Conservation (phyloP, 768 basidiomycete genomes). For the Scleroderma bovista region DNA sequence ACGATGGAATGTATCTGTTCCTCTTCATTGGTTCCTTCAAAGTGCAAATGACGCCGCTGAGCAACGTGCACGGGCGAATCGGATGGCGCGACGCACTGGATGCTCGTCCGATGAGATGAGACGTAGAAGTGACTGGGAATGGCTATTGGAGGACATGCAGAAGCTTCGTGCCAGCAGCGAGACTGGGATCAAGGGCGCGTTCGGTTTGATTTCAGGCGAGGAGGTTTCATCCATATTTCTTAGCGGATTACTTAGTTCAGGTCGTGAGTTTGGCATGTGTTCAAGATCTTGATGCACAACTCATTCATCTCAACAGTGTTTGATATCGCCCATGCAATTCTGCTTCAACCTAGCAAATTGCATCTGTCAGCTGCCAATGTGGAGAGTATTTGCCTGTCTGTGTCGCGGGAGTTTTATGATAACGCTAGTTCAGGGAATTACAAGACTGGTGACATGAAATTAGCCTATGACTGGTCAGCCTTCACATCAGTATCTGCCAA, state of each 20-base stretch:
- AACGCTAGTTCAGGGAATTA: constrained; percentile 91
- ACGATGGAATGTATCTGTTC: constrained; percentile 79
- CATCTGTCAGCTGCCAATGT: constrained; percentile 44
- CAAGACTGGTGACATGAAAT: constrained; percentile 91
- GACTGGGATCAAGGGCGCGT: constrained; percentile 64
- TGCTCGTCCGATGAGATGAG: constrained; percentile 47
- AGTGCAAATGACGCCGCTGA: constrained; percentile 58
- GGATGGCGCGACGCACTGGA: constrained; percentile 72
- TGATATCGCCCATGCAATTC: constrained; percentile 57
- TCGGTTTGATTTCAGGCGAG: constrained; percentile 63
- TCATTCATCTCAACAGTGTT: constrained; percentile 43
- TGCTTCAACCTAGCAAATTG: constrained; percentile 44
- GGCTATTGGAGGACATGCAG: constrained; percentile 85
- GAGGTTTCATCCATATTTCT: constrained; percentile 84
- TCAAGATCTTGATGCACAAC: background rate
- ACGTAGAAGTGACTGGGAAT: constrained; percentile 76
- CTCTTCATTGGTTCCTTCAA: constrained; percentile 87
- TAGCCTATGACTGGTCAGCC: constrained; percentile 89
- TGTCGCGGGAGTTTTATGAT: constrained; percentile 90
- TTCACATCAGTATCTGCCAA: constrained; percentile 5
- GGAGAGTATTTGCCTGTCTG: constrained; percentile 76
- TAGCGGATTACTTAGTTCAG: constrained; percentile 77
- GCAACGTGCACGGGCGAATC: constrained; percentile 81
- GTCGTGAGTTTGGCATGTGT: constrained; percentile 56
- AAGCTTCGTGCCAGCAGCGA: constrained; percentile 67